Evolutionary conservation across 2,329 filamentous ascomycete species (phyloP), one percentile per base, ranked within the genome.

Genomic region (Pestalotiopsis sp.): DNA sequence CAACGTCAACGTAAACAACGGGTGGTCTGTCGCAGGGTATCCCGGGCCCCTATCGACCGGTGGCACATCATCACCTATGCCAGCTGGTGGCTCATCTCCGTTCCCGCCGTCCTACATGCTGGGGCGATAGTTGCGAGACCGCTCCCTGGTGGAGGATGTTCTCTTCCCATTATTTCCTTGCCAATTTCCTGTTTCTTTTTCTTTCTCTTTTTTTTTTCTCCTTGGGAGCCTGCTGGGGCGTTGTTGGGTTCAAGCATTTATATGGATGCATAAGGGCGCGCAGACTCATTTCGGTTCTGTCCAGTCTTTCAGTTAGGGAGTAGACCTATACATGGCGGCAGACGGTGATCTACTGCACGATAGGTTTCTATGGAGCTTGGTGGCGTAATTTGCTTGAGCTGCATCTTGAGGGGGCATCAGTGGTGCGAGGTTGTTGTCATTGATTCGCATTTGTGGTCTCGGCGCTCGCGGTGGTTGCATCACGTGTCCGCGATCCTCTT

Each of bases 331-430:
- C 41, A 58, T 65, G n/a, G n/a, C 13, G n/a, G n/a, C 36, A 20
- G 31, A 27, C 36, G 17, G 59, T 14, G 59, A 36, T 39, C 17
- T 17, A 23, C 59, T 39, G 20, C 31, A 36, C 6, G 17, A 36
- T 23, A 17, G 59, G 31, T 12, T 62, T 20, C 31, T 36, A n/a
- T 12, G 31, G 31, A 62, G 31, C 59, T 62, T 20, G 64, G 39
- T 41, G 41, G 55, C 52, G 52, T 67, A 49, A 55, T 36, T 49
- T 66, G 61, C 61, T 78, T 72, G 69, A 70, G 72, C 72, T 73
- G 73, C 74, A 75, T 74, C 66, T 76, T 36, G 31, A 36, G 31
- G 72, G 74, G 70, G 74, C 72, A 75, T 78, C 77, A 74, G 71
- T 71, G 62, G 63, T 67, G 68, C 69, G 69, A 72, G 71, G 71